A percentile compares a stretch with the other conserved stretches of the same genome.
Conservation (phyloP, 2,329 filamentous ascomycete species). For the Aureobasidium subglaciale region DNA sequence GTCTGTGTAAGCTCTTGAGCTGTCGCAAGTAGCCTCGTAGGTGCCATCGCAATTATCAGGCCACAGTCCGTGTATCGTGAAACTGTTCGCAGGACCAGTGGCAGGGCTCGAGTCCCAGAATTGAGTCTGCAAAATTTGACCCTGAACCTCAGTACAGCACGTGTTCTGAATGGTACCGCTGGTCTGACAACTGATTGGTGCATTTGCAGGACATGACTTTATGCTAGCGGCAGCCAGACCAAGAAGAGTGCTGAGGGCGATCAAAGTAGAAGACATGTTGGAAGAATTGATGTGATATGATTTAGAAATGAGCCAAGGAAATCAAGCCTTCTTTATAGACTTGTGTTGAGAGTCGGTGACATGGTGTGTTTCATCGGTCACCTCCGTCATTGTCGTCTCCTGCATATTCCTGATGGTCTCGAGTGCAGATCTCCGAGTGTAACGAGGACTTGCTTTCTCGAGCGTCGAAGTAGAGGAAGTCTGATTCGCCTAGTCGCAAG, state of each 20-base stretch:
- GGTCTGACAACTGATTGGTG: constrained; percentile 15
- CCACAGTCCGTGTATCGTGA: constrained; percentile 24
- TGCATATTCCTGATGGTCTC: background rate
- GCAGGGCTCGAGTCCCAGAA: constrained; percentile 24
- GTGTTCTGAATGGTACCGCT: constrained; percentile 43
- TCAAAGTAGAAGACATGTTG: background rate
- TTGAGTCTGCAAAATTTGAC: constrained; percentile 28
- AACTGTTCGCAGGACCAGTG: constrained; percentile 20
- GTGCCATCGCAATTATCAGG: constrained; percentile 22
- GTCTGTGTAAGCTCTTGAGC: constrained; percentile 19
- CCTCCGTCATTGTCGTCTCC: constrained; percentile 2
- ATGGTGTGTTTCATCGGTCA: constrained; percentile 1
- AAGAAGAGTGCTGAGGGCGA: background rate
- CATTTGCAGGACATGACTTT: background rate
- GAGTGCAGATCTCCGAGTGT: background rate
- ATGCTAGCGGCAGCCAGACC: background rate
- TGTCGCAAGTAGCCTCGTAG: constrained; percentile 20
- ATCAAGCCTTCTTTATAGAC: constrained; percentile 8
- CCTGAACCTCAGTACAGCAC: constrained; percentile 65
- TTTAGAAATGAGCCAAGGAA: background rate
- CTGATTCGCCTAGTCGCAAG: background rate
- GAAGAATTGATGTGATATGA: background rate
- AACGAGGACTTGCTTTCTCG: background rate
- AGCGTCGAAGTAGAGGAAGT: background rate
- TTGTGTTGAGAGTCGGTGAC: background rate